Percentiles rank a stretch among this genome's conserved stretches.
Evolutionary conservation across 768 basidiomycete genomes (phyloP).

Genomic region (Boletus speciosus): DNA sequence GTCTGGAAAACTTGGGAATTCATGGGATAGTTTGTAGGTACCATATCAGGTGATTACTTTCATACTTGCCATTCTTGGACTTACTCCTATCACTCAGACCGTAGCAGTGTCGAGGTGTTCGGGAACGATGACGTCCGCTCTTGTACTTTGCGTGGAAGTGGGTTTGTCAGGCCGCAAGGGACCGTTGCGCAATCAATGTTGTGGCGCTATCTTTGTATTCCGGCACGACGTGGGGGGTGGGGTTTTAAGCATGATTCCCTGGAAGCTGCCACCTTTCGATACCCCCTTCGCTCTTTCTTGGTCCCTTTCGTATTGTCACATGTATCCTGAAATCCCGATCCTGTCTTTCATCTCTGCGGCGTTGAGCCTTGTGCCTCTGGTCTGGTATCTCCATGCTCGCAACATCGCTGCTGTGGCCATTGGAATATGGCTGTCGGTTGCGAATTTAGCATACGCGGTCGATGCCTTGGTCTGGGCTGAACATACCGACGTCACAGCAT

Average conservation of each 20-base stretch:
- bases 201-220: slow-evolving; percentile 20
- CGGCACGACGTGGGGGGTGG: not conserved
- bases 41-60: slow-evolving; percentile 31
- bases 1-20: not conserved
- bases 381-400: slow-evolving; percentile 39
- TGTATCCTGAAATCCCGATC: slow-evolving; percentile 33
- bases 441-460: slow-evolving; percentile 50
- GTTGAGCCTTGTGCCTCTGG: slow-evolving; percentile 38
- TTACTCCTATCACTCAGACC: slow-evolving; percentile 13
- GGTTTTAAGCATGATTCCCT: slow-evolving; percentile 15
- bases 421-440: slow-evolving; percentile 47
- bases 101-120: not conserved
- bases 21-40: slow-evolving; percentile 13
- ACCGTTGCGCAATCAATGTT: not conserved
- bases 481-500: slow-evolving; percentile 40
- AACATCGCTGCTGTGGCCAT: slow-evolving; percentile 49
- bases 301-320: slow-evolving; percentile 10
- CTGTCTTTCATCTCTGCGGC: slow-evolving; percentile 45
- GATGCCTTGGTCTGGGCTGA: slow-evolving; percentile 59
- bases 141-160: slow-evolving; percentile 27
- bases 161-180: slow-evolving; percentile 18
- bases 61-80: slow-evolving; percentile 21
- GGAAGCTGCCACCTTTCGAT: slow-evolving; percentile 7
- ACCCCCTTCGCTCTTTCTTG: slow-evolving; percentile 11
- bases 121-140: slow-evolving; percentile 5